phyloP scores from a whole-genome alignment of 2,329 filamentous ascomycete species.

The Colletotrichum viniferum region DNA sequence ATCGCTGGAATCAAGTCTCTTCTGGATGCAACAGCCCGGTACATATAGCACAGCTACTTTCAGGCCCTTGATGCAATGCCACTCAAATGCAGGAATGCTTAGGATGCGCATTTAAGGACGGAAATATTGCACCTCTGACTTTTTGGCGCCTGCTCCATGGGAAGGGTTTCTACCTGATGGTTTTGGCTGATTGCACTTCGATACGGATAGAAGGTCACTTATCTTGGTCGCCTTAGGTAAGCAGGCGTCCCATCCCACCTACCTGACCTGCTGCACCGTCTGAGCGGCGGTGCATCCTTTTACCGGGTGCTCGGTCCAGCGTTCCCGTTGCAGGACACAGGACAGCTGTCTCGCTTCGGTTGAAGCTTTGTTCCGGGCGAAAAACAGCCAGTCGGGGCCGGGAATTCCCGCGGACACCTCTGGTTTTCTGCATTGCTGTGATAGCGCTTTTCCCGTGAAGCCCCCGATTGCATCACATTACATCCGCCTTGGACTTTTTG shows the following conservation, averaged over 20 bases:
- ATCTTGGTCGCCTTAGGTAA: neutral
- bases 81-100: neutral
- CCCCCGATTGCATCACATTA: slow-evolving; percentile 21
- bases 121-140: neutral
- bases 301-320: neutral
- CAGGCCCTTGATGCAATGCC: neutral
- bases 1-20: neutral
- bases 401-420: slow-evolving; percentile 20
- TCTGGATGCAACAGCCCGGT: neutral
- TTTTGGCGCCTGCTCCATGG: neutral
- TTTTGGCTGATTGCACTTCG: neutral
- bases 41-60: neutral
- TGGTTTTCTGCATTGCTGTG: slow-evolving; percentile 17
- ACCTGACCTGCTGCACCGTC: neutral
- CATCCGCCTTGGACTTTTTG: neutral
- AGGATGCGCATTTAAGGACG: neutral
- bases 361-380: slow-evolving; percentile 18
- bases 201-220: neutral
- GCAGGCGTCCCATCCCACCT: neutral
- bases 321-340: neutral
- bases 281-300: neutral
- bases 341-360: slow-evolving; percentile 14
- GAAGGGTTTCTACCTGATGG: neutral
- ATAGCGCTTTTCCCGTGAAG: slow-evolving; percentile 16
- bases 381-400: slow-evolving; percentile 9